Base-by-base conservation (phyloP, 1,139 yeast species). In the Debaryomyces fabryi region DNA sequence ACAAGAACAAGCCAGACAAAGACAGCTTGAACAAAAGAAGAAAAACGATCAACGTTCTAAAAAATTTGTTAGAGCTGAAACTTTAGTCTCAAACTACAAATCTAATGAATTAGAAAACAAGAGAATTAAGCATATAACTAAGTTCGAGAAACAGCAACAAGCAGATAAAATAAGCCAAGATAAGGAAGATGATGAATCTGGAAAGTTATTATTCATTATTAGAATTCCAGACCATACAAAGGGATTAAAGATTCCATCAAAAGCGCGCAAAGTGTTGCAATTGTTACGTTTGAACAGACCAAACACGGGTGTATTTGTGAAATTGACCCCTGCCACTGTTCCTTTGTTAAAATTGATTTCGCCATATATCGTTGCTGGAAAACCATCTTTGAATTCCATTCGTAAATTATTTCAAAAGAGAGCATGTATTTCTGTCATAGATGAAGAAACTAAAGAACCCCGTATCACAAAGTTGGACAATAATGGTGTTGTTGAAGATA, bases 341-440 rank as follows among this genome's bases (percentile, higher is more conserved):
- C 85, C 87, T 37, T 72, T 86, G 50, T 71, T 87, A 61, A 85
- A 81, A 62, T 69, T 87, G 52, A 76, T 86, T 46, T 78, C 88
- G 16, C 93, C 93, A 44, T 87, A 86, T 62, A 76, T 86, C 41
- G 86, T 85, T 43, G 76, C 84, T 55, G 96, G 96, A 37, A 74
- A 74, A 52, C 96, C 96, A 48, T 83, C 89, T 13, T 72, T 86
- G 60, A 74, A 78, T 34, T 83, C 91, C 2, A 81, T 87, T 50
- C 83, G 93, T 71, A 79, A 85, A 56, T 70, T 87, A 53, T 76
- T 87, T 60, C 92, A 86, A 66, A 87, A 87, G 71, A 82, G 93
- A 76, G 88, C 90, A 18, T 78, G 81, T 48, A 77, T 85, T 41
- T 65, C 73, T 51, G 62, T 73, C 45, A 63, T 64, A 13, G 69